Conservation (phyloP, 495 filamentous ascomycete species). For the Podospora appendiculata region DNA sequence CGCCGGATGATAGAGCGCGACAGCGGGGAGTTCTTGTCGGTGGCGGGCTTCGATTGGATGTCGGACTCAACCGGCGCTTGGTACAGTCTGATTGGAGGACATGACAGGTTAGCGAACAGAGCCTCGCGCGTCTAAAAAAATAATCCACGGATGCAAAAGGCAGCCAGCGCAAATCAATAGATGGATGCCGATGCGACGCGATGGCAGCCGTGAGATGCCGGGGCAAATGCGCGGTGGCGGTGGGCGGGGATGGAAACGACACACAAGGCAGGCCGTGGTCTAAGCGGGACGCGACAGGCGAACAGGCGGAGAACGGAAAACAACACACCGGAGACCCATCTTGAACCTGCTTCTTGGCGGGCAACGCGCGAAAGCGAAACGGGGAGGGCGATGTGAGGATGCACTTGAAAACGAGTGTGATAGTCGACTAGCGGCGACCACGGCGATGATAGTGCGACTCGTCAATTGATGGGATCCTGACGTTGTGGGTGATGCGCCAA, state of each 20-base stretch:
- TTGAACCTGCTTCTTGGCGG: constrained; percentile 5
- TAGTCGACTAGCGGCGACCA: constrained; percentile 5
- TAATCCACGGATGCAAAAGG: neutral
- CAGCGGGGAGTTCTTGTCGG: constrained; percentile 40
- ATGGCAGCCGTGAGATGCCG: neutral
- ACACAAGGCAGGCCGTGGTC: constrained; percentile 3
- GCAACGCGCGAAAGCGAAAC: neutral
- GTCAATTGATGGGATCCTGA: constrained; percentile 21
- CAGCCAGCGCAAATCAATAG: neutral
- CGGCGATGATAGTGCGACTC: constrained; percentile 13
- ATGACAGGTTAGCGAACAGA: constrained; percentile 13
- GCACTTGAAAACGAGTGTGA: constrained; percentile 13
- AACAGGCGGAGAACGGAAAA: neutral
- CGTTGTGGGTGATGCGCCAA: constrained; percentile 19
- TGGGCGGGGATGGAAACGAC: too few relatives aligned
- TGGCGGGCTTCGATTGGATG: constrained; percentile 45
- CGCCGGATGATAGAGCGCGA: constrained; percentile 70
- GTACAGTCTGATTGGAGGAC: constrained; percentile 36
- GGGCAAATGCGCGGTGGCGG: constrained; percentile 3
- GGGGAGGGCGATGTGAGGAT: neutral
- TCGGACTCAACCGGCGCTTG: constrained; percentile 49
- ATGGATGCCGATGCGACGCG: constrained; percentile 1
- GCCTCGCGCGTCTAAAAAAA: constrained; percentile 1
- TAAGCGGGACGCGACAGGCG: constrained; percentile 8
- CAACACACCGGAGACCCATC: constrained; percentile 69